These are phyloP conservation scores for Tephrocybe rancida DNA, from an alignment of 768 basidiomycete species.

Conservation along the genomic window DNA sequence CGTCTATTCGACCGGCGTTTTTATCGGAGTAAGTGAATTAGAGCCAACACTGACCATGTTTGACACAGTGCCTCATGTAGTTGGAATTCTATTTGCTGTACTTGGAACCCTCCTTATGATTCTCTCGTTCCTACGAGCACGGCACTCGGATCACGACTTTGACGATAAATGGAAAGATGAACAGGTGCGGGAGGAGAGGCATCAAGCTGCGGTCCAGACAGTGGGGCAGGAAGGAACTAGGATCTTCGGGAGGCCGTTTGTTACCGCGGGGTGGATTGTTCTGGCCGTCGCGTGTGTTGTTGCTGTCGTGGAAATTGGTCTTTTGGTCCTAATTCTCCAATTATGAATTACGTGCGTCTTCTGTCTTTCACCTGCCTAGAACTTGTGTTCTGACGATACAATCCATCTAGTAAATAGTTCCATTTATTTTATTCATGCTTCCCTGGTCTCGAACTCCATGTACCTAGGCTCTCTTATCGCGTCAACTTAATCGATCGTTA, in stretches of 20 bases:
- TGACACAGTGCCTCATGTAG: conserved; percentile 21
- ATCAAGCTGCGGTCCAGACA: conserved; percentile 48
- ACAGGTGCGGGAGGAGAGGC: conserved; percentile 26
- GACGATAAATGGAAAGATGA: conserved; percentile 56
- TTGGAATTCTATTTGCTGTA: conserved; percentile 65
- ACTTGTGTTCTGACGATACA: too few species aligned
- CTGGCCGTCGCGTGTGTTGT: conserved; percentile 62
- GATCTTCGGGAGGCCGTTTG: conserved; percentile 75
- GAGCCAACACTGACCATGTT: neutral
- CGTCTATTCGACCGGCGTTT: conserved; percentile 80
- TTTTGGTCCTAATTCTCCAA: conserved; percentile 63
- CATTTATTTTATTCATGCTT: neutral
- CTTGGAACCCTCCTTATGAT: conserved; percentile 64
- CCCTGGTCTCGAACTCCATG: neutral
- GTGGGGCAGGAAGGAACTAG: conserved; percentile 62
- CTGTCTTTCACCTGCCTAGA: neutral
- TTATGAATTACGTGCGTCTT: conserved; percentile 10
- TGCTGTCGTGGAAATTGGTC: conserved; percentile 60
- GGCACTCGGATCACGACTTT: conserved; percentile 76
- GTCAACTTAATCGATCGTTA: too few species aligned
- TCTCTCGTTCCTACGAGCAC: conserved; percentile 58
- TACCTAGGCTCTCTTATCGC: neutral
- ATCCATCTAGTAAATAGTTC: too few species aligned
- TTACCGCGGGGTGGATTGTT: conserved; percentile 81
- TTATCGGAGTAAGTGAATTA: conserved; percentile 58